Percentiles rank a stretch among this genome's conserved stretches.
These are phyloP conservation scores for Urochloa ruziziensis DNA, from an alignment of 176 grass and related monocot genomes.

Conservation along the genomic window DNA sequence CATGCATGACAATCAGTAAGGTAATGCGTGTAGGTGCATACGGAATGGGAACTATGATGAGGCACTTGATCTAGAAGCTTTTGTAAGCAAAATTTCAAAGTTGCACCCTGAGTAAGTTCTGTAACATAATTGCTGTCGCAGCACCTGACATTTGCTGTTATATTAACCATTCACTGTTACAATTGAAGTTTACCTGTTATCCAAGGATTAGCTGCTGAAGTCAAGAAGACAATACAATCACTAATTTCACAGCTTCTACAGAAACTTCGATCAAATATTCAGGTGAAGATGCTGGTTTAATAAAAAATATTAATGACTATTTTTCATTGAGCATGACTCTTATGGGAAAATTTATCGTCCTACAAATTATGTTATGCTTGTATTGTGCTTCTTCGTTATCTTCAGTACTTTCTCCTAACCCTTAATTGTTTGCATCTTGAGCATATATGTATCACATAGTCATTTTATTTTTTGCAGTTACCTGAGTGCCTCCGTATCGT, in stretches of 20 bases:
- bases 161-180: constrained; percentile 48
- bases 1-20: not conserved
- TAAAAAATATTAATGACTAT: not conserved
- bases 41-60: constrained; percentile 99
- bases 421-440: not conserved
- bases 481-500: constrained; percentile 83
- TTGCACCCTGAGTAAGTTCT: constrained; percentile 86
- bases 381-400: not conserved
- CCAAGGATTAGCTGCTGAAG: constrained; percentile 84
- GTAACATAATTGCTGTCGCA: constrained; percentile 19
- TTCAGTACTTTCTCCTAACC: not conserved
- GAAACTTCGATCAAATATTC: constrained; percentile 97
- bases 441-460: constrained; percentile 5
- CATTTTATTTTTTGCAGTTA: constrained; percentile 66
- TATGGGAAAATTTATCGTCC: not conserved
- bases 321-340: not conserved
- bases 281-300: constrained; percentile 44
- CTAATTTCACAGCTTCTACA: constrained; percentile 95
- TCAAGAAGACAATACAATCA: constrained; percentile 93
- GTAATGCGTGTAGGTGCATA: constrained; percentile 71
- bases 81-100: constrained; percentile 82
- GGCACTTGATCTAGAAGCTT: constrained; percentile 98
- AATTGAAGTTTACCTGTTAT: constrained; percentile 87
- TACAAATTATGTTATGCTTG: not conserved
- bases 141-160: not conserved